These are phyloP conservation scores for Citrus sp. DNA, from an alignment of 345 rosid species.

Conservation along the genomic window DNA sequence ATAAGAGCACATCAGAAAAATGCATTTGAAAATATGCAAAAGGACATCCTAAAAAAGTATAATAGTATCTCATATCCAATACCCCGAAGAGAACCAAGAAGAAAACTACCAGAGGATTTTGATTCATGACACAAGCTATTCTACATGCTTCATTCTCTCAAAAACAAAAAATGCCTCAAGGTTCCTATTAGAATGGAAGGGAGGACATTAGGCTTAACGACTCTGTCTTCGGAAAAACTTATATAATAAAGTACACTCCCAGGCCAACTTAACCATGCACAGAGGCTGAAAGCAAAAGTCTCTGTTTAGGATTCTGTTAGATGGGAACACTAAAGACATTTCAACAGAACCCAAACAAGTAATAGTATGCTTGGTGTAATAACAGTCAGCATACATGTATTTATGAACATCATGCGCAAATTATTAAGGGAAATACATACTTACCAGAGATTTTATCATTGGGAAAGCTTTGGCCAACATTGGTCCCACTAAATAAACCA, in stretches of 20 bases:
- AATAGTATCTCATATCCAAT: background rate
- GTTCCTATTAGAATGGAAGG: background rate
- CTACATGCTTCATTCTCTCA: background rate
- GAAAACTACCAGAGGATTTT: background rate
- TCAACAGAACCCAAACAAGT: background rate
- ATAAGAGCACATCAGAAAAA: conserved; percentile 8
- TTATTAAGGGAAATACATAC: conserved; percentile 27
- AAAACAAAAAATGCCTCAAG: background rate
- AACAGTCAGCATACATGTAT: background rate
- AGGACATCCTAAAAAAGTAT: background rate
- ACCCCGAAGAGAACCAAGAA: background rate
- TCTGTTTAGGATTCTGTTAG: background rate
- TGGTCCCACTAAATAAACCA: conserved; percentile 68
- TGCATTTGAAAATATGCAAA: background rate
- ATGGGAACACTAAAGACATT: background rate
- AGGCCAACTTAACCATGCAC: background rate
- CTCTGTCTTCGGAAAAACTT: background rate
- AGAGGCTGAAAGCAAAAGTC: background rate
- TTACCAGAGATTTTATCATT: conserved; percentile 71
- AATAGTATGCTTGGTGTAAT: background rate
- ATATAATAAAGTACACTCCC: background rate
- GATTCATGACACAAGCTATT: background rate
- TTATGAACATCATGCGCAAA: background rate
- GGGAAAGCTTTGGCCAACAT: conserved; percentile 61
- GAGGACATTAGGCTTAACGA: background rate